Evolutionary conservation across 2,329 filamentous ascomycete genomes (phyloP).

Genomic region (Hypoxylon sp.): DNA sequence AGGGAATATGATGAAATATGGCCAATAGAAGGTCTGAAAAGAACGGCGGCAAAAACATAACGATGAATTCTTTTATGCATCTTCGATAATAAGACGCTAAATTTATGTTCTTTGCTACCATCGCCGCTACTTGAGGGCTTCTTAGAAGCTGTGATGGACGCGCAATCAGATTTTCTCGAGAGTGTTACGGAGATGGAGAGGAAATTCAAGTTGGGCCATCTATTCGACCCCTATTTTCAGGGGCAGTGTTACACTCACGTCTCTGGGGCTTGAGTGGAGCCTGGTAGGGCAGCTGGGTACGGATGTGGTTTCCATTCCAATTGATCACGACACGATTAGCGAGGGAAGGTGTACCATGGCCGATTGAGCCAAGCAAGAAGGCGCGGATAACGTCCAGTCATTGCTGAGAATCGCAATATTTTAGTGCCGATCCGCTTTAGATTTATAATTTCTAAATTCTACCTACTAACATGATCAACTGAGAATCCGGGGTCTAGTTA

Average conservation of each 20-base stretch:
- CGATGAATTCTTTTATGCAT: neutral
- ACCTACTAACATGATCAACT: neutral
- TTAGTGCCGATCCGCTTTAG: neutral
- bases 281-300: no score
- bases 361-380: neutral
- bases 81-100: no score
- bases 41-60: neutral
- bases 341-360: neutral
- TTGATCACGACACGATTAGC: neutral
- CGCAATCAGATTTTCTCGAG: neutral
- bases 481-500: neutral
- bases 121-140: neutral
- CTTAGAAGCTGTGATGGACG: neutral
- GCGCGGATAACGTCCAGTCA: neutral
- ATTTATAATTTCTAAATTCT: neutral
- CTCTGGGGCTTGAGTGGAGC: neutral
- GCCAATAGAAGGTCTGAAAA: neutral
- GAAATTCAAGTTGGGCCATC: neutral
- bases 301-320: slow-evolving; percentile 10
- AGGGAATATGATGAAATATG: no score
- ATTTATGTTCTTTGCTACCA: neutral
- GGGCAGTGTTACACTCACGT: neutral
- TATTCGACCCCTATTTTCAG: slow-evolving; percentile 4
- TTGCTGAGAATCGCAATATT: neutral
- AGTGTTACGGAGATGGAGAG: neutral